These are phyloP conservation scores for Phytophthora syringae DNA, from an alignment of 352 stramenopile species.

Conservation along the genomic window DNA sequence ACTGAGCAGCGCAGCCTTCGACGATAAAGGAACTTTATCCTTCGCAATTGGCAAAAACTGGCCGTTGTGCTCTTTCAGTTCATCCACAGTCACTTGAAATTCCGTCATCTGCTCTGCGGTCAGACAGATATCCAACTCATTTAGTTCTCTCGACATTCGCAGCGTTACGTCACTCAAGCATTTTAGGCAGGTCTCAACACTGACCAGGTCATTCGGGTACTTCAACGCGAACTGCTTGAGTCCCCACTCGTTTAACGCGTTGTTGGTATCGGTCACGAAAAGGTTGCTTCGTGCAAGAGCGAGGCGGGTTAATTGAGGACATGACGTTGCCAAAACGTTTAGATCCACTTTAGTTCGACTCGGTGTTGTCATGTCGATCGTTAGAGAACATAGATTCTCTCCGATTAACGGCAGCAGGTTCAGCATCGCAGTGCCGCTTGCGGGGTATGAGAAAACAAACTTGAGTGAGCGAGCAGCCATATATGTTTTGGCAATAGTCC, in stretches of 20 bases:
- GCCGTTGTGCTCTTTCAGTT: neutral
- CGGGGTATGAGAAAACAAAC: neutral
- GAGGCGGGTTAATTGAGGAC: neutral
- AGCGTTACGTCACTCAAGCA: neutral
- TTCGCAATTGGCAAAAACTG: constrained; percentile 1
- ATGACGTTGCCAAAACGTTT: neutral
- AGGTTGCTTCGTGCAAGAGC: neutral
- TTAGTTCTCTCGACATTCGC: constrained; percentile 4
- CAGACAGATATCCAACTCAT: neutral
- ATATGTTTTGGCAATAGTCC: neutral
- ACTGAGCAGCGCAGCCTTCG: constrained; percentile 5
- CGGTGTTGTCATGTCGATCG: neutral
- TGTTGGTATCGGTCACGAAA: neutral
- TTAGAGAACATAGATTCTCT: neutral
- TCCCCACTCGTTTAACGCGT: neutral
- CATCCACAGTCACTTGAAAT: neutral
- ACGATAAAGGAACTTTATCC: constrained; percentile 5
- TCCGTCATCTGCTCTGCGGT: neutral
- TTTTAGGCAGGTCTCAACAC: neutral
- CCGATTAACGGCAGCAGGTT: neutral
- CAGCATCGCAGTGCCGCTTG: neutral
- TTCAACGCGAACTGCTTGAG: neutral
- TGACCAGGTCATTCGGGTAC: neutral
- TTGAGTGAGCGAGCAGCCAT: neutral
- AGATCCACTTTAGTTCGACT: neutral